Evolutionary conservation across 2,329 filamentous ascomycete species (phyloP), one percentile per base, ranked within the genome.

Genomic region (Cercospora janseana): DNA sequence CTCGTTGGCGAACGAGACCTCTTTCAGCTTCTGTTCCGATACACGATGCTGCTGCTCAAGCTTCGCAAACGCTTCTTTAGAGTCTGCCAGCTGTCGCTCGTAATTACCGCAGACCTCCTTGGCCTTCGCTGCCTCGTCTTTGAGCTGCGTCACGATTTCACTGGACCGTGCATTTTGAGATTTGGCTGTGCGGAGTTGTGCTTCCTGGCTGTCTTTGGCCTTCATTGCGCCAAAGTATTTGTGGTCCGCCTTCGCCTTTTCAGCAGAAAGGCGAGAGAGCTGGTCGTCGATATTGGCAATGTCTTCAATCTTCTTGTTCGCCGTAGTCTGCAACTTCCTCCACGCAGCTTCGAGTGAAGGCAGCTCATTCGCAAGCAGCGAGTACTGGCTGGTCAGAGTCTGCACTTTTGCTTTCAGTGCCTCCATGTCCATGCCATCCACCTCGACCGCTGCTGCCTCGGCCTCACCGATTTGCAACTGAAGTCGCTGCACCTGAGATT

Each of bases 141-240:
- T 98, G 48, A 97, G 76, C 60, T 95, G 88, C 0, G 89, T 80
- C 32, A 98, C 91, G 52, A 97, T 94, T 66, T 97, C 93, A 0
- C 89, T 90, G 50, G 88, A 94, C 71, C 95, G 95, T 40, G 81
- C 79, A 65, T 92, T 94, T 68, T 97, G 91, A 55, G 83, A 78
- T 54, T 89, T 83, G 51, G 96, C 74, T 3, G 85, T 80, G 60
- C 87, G 80, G 38, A 94, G 85, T 70, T 97, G 92, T 51, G 81
- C 78, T 51, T 90, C 86, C 43, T 89, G 80, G 35, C 87, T 85
- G 64, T 97, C 92, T 65, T 92, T 94, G 60, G 91, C 86, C 67
- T 95, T 96, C 77, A 95, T 90, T 6, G 91, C 89, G 1, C 88
- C 88, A 69, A 97, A 97, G 67, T 95, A 98, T 70, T 97, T 97